Conservation (phyloP, 768 basidiomycete genomes). For the Xerocomellus intermedius region DNA sequence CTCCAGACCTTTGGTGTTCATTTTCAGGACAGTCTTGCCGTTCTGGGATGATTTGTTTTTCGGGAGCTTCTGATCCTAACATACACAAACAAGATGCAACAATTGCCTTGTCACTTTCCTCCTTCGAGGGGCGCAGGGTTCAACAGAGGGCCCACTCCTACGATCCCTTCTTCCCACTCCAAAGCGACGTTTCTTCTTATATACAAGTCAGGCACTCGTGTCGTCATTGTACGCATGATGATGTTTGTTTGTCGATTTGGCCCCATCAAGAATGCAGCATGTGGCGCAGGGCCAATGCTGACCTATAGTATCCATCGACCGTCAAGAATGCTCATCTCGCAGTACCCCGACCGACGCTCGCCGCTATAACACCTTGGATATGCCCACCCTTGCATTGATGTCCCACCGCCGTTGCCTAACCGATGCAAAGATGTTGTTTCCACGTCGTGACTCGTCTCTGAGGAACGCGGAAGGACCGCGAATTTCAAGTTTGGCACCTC, state of each 20-base stretch:
- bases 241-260: conserved; percentile 1
- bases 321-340: neutral
- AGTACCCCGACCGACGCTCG: neutral
- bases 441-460: neutral
- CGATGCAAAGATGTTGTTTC: neutral
- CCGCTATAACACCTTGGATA: neutral
- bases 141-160: neutral
- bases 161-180: neutral
- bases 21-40: conserved; percentile 6
- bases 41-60: conserved; percentile 23
- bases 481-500: conserved; percentile 1
- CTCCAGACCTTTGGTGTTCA: neutral
- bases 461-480: conserved; percentile 3
- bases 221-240: conserved; percentile 13
- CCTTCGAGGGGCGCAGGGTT: neutral
- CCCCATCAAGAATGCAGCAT: conserved; percentile 15
- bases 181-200: neutral
- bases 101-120: neutral
- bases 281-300: conserved; percentile 19
- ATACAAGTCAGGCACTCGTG: conserved; percentile 15
- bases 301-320: neutral
- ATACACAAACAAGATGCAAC: conserved; percentile 22
- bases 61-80: conserved; percentile 29
- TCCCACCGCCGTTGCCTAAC: neutral
- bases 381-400: neutral